Conservation (phyloP, 148 eudicot genomes). For the Chenopodium suecicum region DNA sequence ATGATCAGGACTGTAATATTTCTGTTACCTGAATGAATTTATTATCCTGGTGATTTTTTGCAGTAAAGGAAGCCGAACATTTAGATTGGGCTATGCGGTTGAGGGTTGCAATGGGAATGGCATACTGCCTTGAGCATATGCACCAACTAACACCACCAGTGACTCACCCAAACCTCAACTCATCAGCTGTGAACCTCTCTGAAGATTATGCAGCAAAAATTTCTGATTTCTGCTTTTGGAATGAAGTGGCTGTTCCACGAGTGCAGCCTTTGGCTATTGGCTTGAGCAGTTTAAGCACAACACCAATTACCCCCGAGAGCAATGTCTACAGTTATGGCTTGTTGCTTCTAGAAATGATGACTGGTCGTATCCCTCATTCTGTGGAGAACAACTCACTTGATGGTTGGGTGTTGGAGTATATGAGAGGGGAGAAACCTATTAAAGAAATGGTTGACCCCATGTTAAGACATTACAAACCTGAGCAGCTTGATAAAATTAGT, state of each 20-base stretch:
- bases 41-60: constrained; percentile 11
- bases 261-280: constrained; percentile 26
- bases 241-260: constrained; percentile 39
- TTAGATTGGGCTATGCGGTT: constrained; percentile 75
- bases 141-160: constrained; percentile 62
- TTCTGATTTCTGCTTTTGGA: constrained; percentile 70
- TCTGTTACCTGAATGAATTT: not conserved
- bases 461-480: constrained; percentile 40
- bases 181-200: constrained; percentile 62
- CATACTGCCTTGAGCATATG: constrained; percentile 86
- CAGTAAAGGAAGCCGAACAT: constrained; percentile 95
- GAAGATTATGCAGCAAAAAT: constrained; percentile 91
- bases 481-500: constrained; percentile 56
- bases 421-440: constrained; percentile 45
- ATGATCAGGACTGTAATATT: not conserved
- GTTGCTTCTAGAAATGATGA: constrained; percentile 68
- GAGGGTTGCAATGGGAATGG: constrained; percentile 78
- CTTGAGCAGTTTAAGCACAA: constrained; percentile 9
- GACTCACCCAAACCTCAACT: constrained; percentile 56
- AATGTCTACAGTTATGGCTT: constrained; percentile 75
- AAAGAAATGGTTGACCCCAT: constrained; percentile 68
- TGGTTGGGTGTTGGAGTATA: constrained; percentile 64
- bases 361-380: constrained; percentile 64
- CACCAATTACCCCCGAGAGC: constrained; percentile 34
- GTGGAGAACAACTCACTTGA: constrained; percentile 32